Evolutionary conservation across 768 basidiomycete genomes (phyloP), one percentile per base, ranked within the genome.

Genomic region (Suillus alpinus): DNA sequence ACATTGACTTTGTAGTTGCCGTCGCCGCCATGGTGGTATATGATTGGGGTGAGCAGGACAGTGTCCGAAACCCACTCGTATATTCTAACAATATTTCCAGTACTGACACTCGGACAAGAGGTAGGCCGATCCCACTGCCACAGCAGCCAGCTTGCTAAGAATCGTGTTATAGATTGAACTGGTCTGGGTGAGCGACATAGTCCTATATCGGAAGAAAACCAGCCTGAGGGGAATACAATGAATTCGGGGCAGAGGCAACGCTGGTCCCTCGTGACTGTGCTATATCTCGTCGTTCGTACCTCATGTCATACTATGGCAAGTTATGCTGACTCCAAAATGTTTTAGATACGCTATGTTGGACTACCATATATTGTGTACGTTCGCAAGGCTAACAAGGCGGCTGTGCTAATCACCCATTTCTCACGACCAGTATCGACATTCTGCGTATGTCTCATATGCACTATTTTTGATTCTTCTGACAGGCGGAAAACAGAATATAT

Each of bases 1-100:
- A 40, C 0, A 2, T 9, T 14, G 23, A 26, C 44, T 1, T 46
- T 2, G 13, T 6, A 46, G 44, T 46, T 46, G 20, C 44, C 23
- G 44, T 23, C 0, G 44, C 6, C 23, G 44, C 2, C 3, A 13
- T 26, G 3, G 44, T 46, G 23, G 13, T 26, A 26, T 46, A 46
- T 0, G 23, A 46, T 26, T 46, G 44, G 44, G 13, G 44, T 46
- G 14, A 46, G 44, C 13, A 26, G 44, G 14, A 26, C 3, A 23
- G 2, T 7, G 1, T 14, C 7, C 6, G 3, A 1, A 14, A 46
- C 4, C 0, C 1, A 6, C 13, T 46, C 13, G 4, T 0, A 10
- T 0, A 43, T 43, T 43, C 41, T 43, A 12, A 43, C n/a, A 10
- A 43, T 5, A 20, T 43, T 1, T 20, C 41, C 2, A 43, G 41